Evolutionary conservation across 148 eudicot genomes (phyloP).

Genomic region (Nepenthes mirabilis): DNA sequence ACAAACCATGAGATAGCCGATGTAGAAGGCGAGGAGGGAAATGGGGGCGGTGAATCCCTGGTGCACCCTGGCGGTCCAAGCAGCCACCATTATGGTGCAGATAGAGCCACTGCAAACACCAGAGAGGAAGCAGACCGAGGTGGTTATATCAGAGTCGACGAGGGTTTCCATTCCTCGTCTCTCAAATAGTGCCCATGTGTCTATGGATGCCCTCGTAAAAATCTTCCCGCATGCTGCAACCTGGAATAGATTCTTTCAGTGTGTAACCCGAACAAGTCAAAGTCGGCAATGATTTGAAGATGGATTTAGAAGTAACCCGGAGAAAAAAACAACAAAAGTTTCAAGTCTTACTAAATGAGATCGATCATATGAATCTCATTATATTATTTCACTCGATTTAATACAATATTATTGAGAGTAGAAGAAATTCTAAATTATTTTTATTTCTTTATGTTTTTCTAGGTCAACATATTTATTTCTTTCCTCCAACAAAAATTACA

Average conservation of each 20-base stretch:
- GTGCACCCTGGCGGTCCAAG: slow-evolving; percentile 72
- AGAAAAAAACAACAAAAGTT: background rate
- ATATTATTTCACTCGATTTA: no score
- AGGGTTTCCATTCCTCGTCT: slow-evolving; percentile 44
- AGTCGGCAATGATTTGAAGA: background rate
- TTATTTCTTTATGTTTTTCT: no score
- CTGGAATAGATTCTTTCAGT: slow-evolving; percentile 19
- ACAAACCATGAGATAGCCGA: slow-evolving; percentile 93
- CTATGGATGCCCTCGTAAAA: slow-evolving; percentile 78
- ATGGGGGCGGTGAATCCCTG: slow-evolving; percentile 60
- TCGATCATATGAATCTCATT: no score
- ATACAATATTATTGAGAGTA: no score
- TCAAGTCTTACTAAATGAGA: background rate
- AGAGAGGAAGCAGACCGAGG: slow-evolving; percentile 76
- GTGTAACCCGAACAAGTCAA: background rate
- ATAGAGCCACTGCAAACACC: slow-evolving; percentile 91
- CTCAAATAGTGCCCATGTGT: slow-evolving; percentile 83
- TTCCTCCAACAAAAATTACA: no score
- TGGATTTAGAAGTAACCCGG: background rate
- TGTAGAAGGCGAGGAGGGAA: slow-evolving; percentile 65
- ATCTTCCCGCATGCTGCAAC: slow-evolving; percentile 89
- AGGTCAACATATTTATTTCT: no score
- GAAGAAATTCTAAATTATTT: no score
- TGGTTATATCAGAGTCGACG: slow-evolving; percentile 80
- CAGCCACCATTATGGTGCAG: slow-evolving; percentile 72